Base-by-base conservation (phyloP, 805 yeast genomes). In the Metschnikowia cerradonensis region DNA sequence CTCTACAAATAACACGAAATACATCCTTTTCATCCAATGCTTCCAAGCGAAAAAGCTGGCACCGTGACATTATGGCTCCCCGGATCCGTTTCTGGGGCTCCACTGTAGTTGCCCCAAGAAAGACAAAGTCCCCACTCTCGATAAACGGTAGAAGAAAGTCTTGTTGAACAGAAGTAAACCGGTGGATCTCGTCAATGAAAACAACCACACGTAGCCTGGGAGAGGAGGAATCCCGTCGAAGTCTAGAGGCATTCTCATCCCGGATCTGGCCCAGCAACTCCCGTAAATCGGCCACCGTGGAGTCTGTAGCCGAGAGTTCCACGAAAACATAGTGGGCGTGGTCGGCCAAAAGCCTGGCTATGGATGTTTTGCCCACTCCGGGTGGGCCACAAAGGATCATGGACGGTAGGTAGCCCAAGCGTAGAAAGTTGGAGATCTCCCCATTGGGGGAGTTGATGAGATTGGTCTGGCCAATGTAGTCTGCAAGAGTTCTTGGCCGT, bases 361-460 rank as follows among this genome's bases (percentile, higher is more conserved):
- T 64, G 0, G 97, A 86, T 0, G 99, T 94, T 63, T 94, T 94
- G 75, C 94, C 92, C 2, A 90, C 91, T 0, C 99, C 99, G 1
- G 97, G 96, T 0, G 96, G 96, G 0, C 99, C 99, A 88, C 94
- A 87, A 4, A 94, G 69, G 1, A 94, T 82, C 82, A 94, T 77
- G 0, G 97, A 90, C 1, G 97, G 97, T 6, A 88, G 72, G 43
- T 75, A 72, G n/a, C 85, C 81, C 67, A 78, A 68, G 35, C 77
- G 75, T 1, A 91, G 74, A 53, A 87, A 87, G 41, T 83, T 83
- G 26, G 82, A 70, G 2, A 92, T 68, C 2, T 84, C 72, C 0
- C 97, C 96, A 11, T 53, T 42, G 1, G 70, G 67, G 0, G 88
- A 86, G 40, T 62, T 54, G 4, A 92, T 72, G 2, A 94, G 67